Conservation (phyloP, 164 flowering plant genomes). For the Amborella trichopoda region DNA sequence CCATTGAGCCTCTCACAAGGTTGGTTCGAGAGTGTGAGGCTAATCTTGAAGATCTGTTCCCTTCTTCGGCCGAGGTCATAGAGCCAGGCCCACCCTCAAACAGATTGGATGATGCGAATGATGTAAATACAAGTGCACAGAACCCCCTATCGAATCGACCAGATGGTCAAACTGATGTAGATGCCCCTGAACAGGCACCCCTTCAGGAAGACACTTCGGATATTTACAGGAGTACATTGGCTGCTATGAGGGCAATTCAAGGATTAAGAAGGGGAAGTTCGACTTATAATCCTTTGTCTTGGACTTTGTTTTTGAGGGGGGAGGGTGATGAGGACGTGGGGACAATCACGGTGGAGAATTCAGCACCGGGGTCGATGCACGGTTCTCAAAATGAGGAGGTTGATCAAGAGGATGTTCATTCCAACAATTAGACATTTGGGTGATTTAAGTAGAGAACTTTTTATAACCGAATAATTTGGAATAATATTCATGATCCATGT, state of each 20-base stretch:
- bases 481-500: too few species aligned
- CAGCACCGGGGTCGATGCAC: slow-evolving; percentile 19
- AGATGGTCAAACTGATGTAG: slow-evolving; percentile 1
- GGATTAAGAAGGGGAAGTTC: slow-evolving; percentile 70
- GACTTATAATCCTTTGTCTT: slow-evolving; percentile 60
- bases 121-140: neutral
- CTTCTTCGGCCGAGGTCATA: slow-evolving; percentile 47
- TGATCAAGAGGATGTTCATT: too few species aligned
- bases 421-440: too few species aligned
- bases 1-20: slow-evolving; percentile 67
- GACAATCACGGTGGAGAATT: slow-evolving; percentile 52
- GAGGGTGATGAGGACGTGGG: slow-evolving; percentile 43
- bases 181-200: slow-evolving; percentile 14
- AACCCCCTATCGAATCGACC: too few species aligned
- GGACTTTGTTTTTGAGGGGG: slow-evolving; percentile 29
- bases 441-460: too few species aligned
- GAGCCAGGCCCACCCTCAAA: slow-evolving; percentile 22
- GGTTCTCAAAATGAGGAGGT: too few species aligned
- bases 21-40: slow-evolving; percentile 69
- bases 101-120: neutral
- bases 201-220: slow-evolving; percentile 37
- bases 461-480: too few species aligned
- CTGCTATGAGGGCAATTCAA: slow-evolving; percentile 64
- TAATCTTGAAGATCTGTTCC: slow-evolving; percentile 74
- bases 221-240: slow-evolving; percentile 54